phyloP scores from a whole-genome alignment of 805 yeast genomes.

The Lachancea quebecensis region DNA sequence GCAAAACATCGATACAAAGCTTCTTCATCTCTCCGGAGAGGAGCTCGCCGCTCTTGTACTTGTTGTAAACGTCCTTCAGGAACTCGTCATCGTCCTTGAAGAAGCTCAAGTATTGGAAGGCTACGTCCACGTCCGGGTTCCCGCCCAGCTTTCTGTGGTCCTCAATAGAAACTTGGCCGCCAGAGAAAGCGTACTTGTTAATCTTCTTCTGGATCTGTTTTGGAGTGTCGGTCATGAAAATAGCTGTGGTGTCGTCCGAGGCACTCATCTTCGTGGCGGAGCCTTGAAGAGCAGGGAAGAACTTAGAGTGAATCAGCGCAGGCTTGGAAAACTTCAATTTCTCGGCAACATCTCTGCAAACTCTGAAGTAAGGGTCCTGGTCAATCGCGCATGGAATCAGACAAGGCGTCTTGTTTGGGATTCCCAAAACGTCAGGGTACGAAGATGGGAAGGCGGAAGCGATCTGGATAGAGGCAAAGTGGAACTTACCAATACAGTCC shows the following conservation, averaged over 20 bases:
- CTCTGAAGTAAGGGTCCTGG: slow-evolving; percentile 97
- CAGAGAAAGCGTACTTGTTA: slow-evolving; percentile 93
- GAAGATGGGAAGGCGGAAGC: slow-evolving; percentile 94
- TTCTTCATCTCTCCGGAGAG: slow-evolving; percentile 92
- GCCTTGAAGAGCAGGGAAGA: slow-evolving; percentile 98
- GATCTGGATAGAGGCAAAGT: slow-evolving; percentile 93
- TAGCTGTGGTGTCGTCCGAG: slow-evolving; percentile 81
- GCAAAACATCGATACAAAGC: slow-evolving; percentile 71
- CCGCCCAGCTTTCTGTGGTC: slow-evolving; percentile 91
- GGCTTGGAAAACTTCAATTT: slow-evolving; percentile 89
- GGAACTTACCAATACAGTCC: slow-evolving; percentile 90
- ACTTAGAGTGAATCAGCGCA: slow-evolving; percentile 84
- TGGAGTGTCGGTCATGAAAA: slow-evolving; percentile 91
- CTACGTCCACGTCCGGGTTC: slow-evolving; percentile 90
- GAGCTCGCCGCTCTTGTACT: slow-evolving; percentile 72
- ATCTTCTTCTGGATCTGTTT: slow-evolving; percentile 89
- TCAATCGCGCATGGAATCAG: slow-evolving; percentile 98
- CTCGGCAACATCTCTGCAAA: slow-evolving; percentile 94
- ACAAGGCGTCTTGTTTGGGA: slow-evolving; percentile 87
- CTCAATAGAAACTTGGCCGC: slow-evolving; percentile 82
- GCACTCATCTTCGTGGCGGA: slow-evolving; percentile 97
- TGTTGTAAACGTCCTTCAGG: slow-evolving; percentile 51
- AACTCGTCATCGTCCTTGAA: slow-evolving; percentile 84
- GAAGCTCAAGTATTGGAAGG: slow-evolving; percentile 87
- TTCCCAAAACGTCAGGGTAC: slow-evolving; percentile 85